Evolutionary conservation across 257 asterid genomes (phyloP).

Genomic region (Leonotis leonurus): DNA sequence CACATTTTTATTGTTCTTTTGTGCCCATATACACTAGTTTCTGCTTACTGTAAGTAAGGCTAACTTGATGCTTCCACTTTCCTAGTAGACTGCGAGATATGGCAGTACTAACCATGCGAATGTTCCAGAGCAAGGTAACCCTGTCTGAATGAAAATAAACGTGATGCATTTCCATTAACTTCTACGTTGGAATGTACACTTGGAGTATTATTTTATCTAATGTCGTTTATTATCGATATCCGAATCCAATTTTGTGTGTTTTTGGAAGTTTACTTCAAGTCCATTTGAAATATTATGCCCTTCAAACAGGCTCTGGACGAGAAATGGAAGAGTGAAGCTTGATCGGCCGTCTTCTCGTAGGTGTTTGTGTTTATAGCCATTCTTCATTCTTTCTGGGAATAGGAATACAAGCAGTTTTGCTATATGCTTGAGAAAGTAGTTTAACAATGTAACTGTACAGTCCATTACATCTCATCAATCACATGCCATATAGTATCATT

Average conservation of each 20-base stretch:
- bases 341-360: constrained; percentile 24
- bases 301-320: constrained; percentile 72
- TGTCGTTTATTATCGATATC: too few species aligned
- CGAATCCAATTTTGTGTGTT: neutral
- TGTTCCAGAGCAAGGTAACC: constrained; percentile 83
- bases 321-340: constrained; percentile 68
- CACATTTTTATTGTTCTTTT: too few species aligned
- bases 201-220: too few species aligned
- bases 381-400: constrained; percentile 54
- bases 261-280: neutral
- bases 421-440: constrained; percentile 33
- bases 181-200: too few species aligned
- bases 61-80: constrained; percentile 15
- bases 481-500: too few species aligned
- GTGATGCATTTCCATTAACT: too few species aligned
- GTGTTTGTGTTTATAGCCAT: constrained; percentile 36
- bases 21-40: too few species aligned
- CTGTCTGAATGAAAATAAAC: too few species aligned
- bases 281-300: neutral
- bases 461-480: constrained; percentile 4
- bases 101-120: constrained; percentile 76
- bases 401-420: constrained; percentile 32
- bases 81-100: constrained; percentile 73
- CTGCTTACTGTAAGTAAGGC: neutral
- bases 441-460: constrained; percentile 32